Evolutionary conservation across 2,329 filamentous ascomycete species (phyloP).

Genomic region (Xylaria polymorpha): DNA sequence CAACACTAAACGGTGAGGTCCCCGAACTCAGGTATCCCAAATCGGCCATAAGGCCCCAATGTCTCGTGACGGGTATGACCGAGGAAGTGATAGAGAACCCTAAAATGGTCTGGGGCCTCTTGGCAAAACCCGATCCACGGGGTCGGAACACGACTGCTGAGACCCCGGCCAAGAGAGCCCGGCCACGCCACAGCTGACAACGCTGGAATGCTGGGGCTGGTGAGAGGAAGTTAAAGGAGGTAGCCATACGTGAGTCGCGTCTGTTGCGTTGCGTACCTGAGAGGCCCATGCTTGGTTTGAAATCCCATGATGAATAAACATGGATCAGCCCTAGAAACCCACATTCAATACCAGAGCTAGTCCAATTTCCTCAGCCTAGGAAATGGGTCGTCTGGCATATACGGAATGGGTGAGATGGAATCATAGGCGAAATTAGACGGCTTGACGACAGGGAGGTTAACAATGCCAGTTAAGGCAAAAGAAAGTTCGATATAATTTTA

Average conservation of each 20-base stretch:
- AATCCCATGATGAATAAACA: constrained; percentile 23
- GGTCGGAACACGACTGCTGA: constrained; percentile 10
- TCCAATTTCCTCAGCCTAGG: constrained; percentile 6
- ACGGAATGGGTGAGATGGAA: constrained; percentile 10
- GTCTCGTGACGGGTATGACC: constrained; percentile 5
- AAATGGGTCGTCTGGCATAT: constrained; percentile 12
- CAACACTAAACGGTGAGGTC: neutral
- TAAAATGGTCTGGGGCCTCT: constrained; percentile 27
- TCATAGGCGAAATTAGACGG: constrained; percentile 21
- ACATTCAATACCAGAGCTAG: constrained; percentile 16
- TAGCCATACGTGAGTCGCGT: neutral
- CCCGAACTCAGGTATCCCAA: constrained; percentile 1
- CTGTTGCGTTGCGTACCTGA: constrained; percentile 14
- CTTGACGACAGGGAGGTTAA: constrained; percentile 5
- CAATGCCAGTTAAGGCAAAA: constrained; percentile 6
- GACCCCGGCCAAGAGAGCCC: constrained; percentile 17
- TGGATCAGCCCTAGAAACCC: constrained; percentile 32
- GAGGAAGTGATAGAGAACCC: neutral
- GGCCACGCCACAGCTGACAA: constrained; percentile 24
- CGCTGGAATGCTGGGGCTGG: constrained; percentile 7
- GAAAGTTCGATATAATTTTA: constrained; percentile 2
- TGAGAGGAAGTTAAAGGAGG: neutral
- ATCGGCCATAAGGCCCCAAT: neutral
- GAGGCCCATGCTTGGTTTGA: constrained; percentile 11
- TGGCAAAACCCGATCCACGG: constrained; percentile 32